These are phyloP conservation scores for Cryptococcus wingfieldii DNA, from an alignment of 1,284 basidiomycete species.

Conservation along the genomic window DNA sequence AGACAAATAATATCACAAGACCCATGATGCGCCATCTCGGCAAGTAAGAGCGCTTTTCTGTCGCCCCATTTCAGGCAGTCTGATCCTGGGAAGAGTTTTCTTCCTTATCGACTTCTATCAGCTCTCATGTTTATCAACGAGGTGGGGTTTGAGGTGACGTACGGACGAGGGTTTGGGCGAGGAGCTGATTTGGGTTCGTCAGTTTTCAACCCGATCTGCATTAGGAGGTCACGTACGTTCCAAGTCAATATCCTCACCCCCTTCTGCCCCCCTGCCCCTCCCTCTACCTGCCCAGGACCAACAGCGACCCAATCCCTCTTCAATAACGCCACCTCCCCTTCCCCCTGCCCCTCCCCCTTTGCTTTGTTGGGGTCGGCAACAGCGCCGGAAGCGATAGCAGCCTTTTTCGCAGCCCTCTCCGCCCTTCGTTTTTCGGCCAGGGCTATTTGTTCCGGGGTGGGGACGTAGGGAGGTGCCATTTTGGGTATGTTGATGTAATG, in stretches of 20 bases:
- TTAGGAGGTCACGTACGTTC: slow-evolving; percentile 48
- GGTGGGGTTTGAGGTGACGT: slow-evolving; percentile 8
- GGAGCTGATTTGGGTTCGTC: slow-evolving; percentile 51
- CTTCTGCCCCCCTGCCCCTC: slow-evolving; percentile 60
- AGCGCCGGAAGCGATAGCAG: slow-evolving; percentile 9
- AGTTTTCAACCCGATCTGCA: not conserved
- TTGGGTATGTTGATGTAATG: not conserved
- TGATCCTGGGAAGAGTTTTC: slow-evolving; percentile 72
- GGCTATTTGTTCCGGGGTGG: slow-evolving; percentile 42
- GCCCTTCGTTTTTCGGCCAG: slow-evolving; percentile 40
- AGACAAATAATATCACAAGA: slow-evolving; percentile 72
- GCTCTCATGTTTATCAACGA: not conserved
- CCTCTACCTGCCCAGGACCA: slow-evolving; percentile 38
- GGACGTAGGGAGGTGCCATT: slow-evolving; percentile 10
- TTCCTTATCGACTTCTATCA: slow-evolving; percentile 53
- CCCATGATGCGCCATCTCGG: slow-evolving; percentile 61
- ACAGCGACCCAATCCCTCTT: slow-evolving; percentile 35
- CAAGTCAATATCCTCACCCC: slow-evolving; percentile 64
- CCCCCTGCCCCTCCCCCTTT: slow-evolving; percentile 16
- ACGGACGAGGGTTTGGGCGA: slow-evolving; percentile 51
- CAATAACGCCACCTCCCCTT: slow-evolving; percentile 19
- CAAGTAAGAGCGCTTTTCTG: slow-evolving; percentile 68
- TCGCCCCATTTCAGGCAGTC: slow-evolving; percentile 70
- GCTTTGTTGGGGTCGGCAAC: slow-evolving; percentile 4
- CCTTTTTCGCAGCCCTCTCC: slow-evolving; percentile 42